Base-by-base conservation (phyloP, 345 rosid species). In the Eucalyptus viminalis region DNA sequence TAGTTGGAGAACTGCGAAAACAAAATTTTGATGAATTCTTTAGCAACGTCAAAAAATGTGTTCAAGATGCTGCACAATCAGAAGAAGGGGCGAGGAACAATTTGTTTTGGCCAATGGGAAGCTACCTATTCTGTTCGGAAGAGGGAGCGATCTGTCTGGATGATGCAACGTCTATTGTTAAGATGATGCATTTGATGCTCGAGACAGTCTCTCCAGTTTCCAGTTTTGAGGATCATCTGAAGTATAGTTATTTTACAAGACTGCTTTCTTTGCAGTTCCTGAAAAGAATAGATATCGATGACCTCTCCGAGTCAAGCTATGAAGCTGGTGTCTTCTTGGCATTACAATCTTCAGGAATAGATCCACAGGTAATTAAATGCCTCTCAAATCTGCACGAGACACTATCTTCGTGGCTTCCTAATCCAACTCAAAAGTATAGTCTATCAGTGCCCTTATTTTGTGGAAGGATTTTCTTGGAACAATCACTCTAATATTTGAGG, bases 141-240 rank as follows among this genome's bases (percentile, higher is more conserved):
- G 93, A 91, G 11, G 99, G 99, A 72, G 98, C 94, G 24, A 89
- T 98, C 25, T 96, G 98, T 47, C 72, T 97, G 65, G 97, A 97
- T 40, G 93, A 95, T 62, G 94, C 95, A 9, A 83, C 62, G 9
- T 94, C 96, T 34, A 91, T 97, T 49, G 87, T 93, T 37, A 89
- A 86, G 91, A 91, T 96, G 95, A 92, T 97, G 97, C 88, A 93
- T 88, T 88, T 91, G 90, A 65, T 95, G 91, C 90, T 95, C 29
- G 37, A 54, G 37, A 86, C 88, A 2, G 90, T 91, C 40, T 89
- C 93, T 11, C 92, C 96, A 8, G 83, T 37, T 87, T 86, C 86
- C 49, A 85, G 93, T 93, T 86, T 90, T 2, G 94, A 94, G 90
- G 96, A 96, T 92, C 98, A 95, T 87, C 92, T 94, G 86, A 93